Base-by-base conservation (phyloP, 208 protist species). In the Endotrypanum monterogeii region DNA sequence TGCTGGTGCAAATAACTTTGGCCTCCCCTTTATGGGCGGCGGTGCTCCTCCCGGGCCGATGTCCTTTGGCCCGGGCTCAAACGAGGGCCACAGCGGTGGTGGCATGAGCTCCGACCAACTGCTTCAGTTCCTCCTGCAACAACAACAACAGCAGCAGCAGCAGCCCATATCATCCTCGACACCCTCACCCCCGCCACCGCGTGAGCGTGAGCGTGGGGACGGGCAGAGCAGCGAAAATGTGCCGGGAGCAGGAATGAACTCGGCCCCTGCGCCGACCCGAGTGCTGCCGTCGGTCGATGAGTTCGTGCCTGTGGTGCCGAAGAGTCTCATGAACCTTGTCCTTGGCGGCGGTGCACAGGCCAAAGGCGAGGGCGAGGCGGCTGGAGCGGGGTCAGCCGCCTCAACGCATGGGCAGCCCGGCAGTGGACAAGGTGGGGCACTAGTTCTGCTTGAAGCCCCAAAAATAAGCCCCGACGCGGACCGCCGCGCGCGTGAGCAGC, bases 381-480 rank as follows among this genome's bases (percentile, higher is more conserved):
- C 61, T 9, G 50, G 61, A 18, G 39, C 35, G 5, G 72, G 50
- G 2, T 35, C 74, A 35, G 12, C 67, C 7, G 7, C 67, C 1
- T 18, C 61, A 11, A 44, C 44, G 54, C n/a, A 32, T 18, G 30
- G 0, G 9, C 39, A 46, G 51, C 23, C 16, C 28, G 51, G 73
- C 12, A 20, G 51, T 30, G 37, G 65, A 5, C 50, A 57, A 48
- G 63, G 76, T 16, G 72, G 67, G 16, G 73, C 80, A 28, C 66
- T 93, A 39, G 67, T 83, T 37, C 69, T 88, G n/a, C 62, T 96
- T 11, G 82, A 91, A 68, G 83, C 86, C 23, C 90, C 88, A 14
- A 95, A 94, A 67, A 89, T 96, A 44, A 77, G 76, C 0, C 92
- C 86, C 2, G 88, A 90, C 46, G 78, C 80, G 20, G 88, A 92